These are phyloP conservation scores for Pinus tabuliformis DNA, from an alignment of 75 land plant species.

Conservation along the genomic window DNA sequence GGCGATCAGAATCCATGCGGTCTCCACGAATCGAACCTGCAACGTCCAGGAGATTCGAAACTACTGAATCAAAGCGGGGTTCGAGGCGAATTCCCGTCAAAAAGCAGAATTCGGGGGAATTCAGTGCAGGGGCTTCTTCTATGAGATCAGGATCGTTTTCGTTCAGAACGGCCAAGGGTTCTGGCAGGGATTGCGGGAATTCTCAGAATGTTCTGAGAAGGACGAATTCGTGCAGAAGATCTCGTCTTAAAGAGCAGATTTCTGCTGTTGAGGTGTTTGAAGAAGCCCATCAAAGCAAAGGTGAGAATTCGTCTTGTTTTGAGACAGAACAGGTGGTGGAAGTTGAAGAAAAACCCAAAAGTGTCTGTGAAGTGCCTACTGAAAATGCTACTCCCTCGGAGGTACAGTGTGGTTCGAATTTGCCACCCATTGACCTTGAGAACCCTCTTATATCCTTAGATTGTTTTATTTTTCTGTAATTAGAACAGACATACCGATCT, in stretches of 20 bases:
- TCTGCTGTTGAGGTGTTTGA: background rate
- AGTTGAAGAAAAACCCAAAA: background rate
- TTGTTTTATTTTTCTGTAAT: slow-evolving; percentile 11
- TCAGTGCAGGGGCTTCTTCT: background rate
- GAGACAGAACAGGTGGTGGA: background rate
- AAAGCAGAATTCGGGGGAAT: background rate
- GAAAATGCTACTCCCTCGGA: background rate
- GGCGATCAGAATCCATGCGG: background rate
- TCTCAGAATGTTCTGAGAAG: background rate
- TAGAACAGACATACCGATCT: background rate
- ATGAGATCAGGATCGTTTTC: slow-evolving; percentile 2
- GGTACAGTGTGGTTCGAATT: background rate
- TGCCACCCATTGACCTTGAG: slow-evolving; percentile 7
- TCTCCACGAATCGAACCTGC: background rate
- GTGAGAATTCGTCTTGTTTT: background rate
- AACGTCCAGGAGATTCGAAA: background rate
- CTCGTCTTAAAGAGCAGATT: too few relatives aligned
- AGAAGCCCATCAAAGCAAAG: background rate
- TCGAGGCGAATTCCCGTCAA: slow-evolving; percentile 4
- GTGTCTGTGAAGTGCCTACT: slow-evolving; percentile 1
- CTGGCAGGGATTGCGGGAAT: background rate
- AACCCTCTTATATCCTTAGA: slow-evolving; percentile 9
- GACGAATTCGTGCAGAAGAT: background rate
- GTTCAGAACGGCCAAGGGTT: background rate
- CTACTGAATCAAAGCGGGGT: background rate